Base-by-base conservation (phyloP, 306 rosid species). In the Mucuna pruriens region DNA sequence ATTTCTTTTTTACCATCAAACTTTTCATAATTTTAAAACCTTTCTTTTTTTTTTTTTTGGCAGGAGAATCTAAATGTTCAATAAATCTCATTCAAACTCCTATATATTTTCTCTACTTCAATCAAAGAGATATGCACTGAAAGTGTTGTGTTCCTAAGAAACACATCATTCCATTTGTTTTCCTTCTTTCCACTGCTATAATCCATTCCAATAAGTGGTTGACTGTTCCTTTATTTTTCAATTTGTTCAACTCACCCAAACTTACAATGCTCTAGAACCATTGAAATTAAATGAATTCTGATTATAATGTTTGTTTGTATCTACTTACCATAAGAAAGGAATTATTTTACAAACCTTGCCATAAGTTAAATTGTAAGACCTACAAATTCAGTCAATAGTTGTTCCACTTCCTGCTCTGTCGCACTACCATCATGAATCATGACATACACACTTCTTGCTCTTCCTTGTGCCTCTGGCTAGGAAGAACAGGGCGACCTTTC, bases 131-230 rank as follows among this genome's bases (percentile, higher is more conserved):
- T 20, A n/a, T 20, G 11, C 31, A 26, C 34, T 9, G 23, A 46
- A 60, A 69, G 55, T 54, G 54, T 76, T 34, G 12, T 75, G 55
- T 34, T 67, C 66, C 77, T 75, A 13, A 17, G 49, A 25, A 76
- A 11, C 62, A 40, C 55, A 23, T 33, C 38, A 33, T 74, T 74
- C 46, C 45, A 26, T 60, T 13, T 49, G 17, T 23, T 75, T 84
- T 60, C 74, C 63, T 75, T 78, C 74, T 17, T 38, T 63, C 36
- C 71, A 17, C 10, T 67, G 10, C 19, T 26, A 42, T 49, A 39
- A 33, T 80, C 33, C 44, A 74, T 67, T 23, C 25, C 12, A 63
- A 19, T 29, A 22, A 46, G 22, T 5, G 61, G 25, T 55, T 68
- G 16, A 9, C 16, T 11, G 10, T 64, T 77, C 20, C 64, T 34